Evolutionary conservation across 2,329 filamentous ascomycete species (phyloP), one percentile per base, ranked within the genome.

Genomic region (Penicillium frequentans): DNA sequence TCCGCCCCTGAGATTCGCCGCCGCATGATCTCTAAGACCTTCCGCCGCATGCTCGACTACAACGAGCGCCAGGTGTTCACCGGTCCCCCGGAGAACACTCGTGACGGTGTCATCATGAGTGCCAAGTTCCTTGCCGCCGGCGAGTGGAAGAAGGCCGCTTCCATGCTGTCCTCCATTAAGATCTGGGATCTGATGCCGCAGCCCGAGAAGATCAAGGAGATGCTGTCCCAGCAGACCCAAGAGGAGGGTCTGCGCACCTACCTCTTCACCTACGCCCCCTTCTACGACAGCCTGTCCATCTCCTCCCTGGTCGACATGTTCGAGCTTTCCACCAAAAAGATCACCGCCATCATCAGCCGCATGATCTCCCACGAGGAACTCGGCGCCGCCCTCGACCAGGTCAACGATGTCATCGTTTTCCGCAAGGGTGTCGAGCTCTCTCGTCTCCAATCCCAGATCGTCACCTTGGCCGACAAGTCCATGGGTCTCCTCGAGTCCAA

Each of bases 321-420:
- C 76, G 95, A 99, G 79, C 88, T 99, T 24, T 85, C 93, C 56
- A 82, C 89, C 67, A 86, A 89, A 79, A 98, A 98, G 84, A 93
- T 97, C 51, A 83, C 90, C n/a, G 92, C 95, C 35, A 88, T 99
- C 55, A 87, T 99, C 71, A 96, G 91, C 84, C 96, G 96, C 83
- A 99, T 99, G 95, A 98, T 99, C 77, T 96, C 92, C 70, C 95
- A 99, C 81, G 95, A 99, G 79, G 95, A 99, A 78, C 88, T 99
- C 49, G 91, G 90, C 10, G 95, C 95, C 44, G 96, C 95, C 37
- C 86, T 99, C 27, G 96, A 99, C 81, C 95, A 99, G 80, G 93
- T 99, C 79, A 97, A 96, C 70, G 88, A 90, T 66, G 96, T 91
- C 51, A 91, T 99, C 78, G 95, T 98, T 80, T 99, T 99, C 90